phyloP scores from a whole-genome alignment of 345 rosid species.

The Aegle marmelos region DNA sequence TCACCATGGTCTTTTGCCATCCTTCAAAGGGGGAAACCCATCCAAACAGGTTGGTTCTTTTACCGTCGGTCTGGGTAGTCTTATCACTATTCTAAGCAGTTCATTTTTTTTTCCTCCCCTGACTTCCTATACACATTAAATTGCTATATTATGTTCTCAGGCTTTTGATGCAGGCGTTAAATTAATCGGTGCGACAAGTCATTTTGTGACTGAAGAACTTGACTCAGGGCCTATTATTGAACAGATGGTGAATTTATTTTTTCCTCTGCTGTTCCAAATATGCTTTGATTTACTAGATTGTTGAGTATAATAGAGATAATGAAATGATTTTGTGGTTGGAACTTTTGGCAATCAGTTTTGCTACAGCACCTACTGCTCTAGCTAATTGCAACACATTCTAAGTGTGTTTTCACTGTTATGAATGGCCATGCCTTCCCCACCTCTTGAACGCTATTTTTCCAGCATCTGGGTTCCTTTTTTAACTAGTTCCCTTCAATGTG shows the following conservation, averaged over 20 bases:
- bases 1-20: slow-evolving; percentile 98
- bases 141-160: slow-evolving; percentile 50
- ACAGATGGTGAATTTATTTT: slow-evolving; percentile 62
- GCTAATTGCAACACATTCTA: not conserved
- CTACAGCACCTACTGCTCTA: not conserved
- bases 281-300: not conserved
- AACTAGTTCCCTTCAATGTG: too few relatives aligned
- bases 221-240: slow-evolving; percentile 96
- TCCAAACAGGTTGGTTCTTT: slow-evolving; percentile 64
- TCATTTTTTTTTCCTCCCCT: slow-evolving; percentile 4
- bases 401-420: too few relatives aligned
- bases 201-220: slow-evolving; percentile 93
- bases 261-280: slow-evolving; percentile 1
- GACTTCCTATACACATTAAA: slow-evolving; percentile 22
- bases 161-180: slow-evolving; percentile 98
- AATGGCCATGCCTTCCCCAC: too few relatives aligned
- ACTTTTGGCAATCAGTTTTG: not conserved
- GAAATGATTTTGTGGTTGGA: not conserved
- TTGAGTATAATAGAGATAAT: not conserved
- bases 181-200: slow-evolving; percentile 92
- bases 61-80: slow-evolving; percentile 11
- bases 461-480: too few relatives aligned
- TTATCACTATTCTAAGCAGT: not conserved
- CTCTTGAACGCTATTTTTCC: too few relatives aligned
- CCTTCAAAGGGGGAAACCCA: slow-evolving; percentile 88